Conservation (phyloP, 495 filamentous ascomycete species). For the Penicillium manginii region DNA sequence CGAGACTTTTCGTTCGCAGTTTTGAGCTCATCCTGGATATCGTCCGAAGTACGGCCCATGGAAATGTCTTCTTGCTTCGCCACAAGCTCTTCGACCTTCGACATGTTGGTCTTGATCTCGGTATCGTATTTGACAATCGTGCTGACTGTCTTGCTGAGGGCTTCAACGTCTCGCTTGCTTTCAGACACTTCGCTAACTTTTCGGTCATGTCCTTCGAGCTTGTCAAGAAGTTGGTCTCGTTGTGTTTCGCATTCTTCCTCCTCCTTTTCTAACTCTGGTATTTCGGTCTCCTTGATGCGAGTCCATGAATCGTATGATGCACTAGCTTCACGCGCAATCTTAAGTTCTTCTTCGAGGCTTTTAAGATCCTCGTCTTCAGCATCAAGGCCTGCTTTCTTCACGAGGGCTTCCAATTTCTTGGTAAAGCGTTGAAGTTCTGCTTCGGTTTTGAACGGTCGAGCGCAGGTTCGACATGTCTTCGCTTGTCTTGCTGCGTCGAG, state of each 20-base stretch:
- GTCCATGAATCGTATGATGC: conserved; percentile 73
- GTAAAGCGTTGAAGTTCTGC: conserved; percentile 60
- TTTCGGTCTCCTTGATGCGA: conserved; percentile 67
- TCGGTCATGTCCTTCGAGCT: conserved; percentile 75
- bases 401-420: conserved; percentile 61
- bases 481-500: conserved; percentile 59
- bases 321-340: conserved; percentile 59
- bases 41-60: conserved; percentile 69
- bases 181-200: conserved; percentile 65
- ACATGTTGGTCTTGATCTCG: conserved; percentile 70
- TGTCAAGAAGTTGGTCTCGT: conserved; percentile 61
- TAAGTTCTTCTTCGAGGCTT: conserved; percentile 56
- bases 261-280: conserved; percentile 69
- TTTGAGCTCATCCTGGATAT: conserved; percentile 78
- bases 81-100: conserved; percentile 70
- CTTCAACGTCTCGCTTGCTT: conserved; percentile 73
- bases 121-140: conserved; percentile 72
- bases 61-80: conserved; percentile 71
- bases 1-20: conserved; percentile 68
- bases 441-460: conserved; percentile 62
- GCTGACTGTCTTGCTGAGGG: conserved; percentile 71
- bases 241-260: conserved; percentile 55
- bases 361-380: conserved; percentile 57
- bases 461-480: conserved; percentile 74
- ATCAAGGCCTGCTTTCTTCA: conserved; percentile 58